Evolutionary conservation across 2,329 filamentous ascomycete species (phyloP).

Genomic region (Botrytis fabae): DNA sequence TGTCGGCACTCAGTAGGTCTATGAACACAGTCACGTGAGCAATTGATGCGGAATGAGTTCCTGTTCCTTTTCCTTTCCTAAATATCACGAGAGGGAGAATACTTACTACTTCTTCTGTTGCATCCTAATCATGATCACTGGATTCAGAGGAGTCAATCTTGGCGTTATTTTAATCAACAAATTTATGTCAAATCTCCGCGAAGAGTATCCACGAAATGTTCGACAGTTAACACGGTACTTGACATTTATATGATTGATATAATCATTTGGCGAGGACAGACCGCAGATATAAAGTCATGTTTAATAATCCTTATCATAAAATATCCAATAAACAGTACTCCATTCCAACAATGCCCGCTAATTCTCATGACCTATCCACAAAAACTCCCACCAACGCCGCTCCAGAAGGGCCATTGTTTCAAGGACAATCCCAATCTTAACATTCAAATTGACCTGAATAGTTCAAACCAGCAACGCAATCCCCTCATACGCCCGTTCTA

Average conservation of each 20-base stretch:
- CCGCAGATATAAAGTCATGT: neutral
- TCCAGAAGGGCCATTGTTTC: constrained; percentile 22
- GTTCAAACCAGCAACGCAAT: constrained; percentile 35
- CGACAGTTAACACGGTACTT: neutral
- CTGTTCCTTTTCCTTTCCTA: neutral
- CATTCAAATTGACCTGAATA: constrained; percentile 7
- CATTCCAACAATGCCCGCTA: constrained; percentile 20
- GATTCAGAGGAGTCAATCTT: constrained; percentile 6
- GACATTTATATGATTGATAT: neutral
- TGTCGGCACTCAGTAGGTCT: neutral
- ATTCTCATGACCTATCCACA: constrained; percentile 14
- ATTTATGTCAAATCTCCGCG: neutral
- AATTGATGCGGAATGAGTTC: neutral
- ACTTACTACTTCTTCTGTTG: neutral
- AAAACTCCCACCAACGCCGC: constrained; percentile 24
- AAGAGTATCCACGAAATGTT: neutral
- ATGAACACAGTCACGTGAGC: neutral
- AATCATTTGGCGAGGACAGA: neutral
- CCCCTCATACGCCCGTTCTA: constrained; percentile 53
- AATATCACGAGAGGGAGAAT: neutral
- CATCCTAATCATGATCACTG: constrained; percentile 3
- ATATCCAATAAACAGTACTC: constrained; percentile 16
- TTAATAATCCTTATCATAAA: constrained; percentile 3
- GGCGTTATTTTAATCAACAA: neutral
- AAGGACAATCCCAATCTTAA: constrained; percentile 22